phyloP scores from a whole-genome alignment of 148 eudicot species.

The Cornus controversa region DNA sequence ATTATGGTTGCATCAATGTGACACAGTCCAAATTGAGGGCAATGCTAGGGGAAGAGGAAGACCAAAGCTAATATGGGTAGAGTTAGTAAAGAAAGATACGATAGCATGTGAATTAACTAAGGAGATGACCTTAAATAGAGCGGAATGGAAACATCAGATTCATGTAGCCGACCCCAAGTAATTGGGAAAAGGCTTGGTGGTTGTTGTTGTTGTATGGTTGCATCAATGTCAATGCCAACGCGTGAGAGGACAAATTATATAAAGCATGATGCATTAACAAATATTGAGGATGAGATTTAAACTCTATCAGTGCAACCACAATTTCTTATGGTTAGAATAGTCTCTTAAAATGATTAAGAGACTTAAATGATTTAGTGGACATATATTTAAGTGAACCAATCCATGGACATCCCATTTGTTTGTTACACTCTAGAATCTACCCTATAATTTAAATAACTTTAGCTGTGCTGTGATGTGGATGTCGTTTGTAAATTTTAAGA shows the following conservation, averaged over 20 bases:
- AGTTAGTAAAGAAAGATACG: too few species aligned
- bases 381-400: not conserved
- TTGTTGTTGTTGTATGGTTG: too few species aligned
- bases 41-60: too few species aligned
- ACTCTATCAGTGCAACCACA: not conserved
- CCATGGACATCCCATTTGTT: not conserved
- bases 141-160: too few species aligned
- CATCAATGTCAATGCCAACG: not conserved
- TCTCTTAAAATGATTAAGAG: not conserved
- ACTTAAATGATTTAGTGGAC: not conserved
- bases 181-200: too few species aligned
- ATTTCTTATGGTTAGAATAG: not conserved
- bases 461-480: not conserved
- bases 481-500: not conserved
- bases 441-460: conserved; percentile 1
- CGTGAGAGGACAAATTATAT: not conserved
- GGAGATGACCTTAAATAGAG: too few species aligned
- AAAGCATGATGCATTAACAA: not conserved
- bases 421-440: not conserved
- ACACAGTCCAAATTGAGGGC: too few species aligned
- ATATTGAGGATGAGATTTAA: not conserved
- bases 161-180: too few species aligned
- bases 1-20: too few species aligned
- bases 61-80: too few species aligned
- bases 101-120: too few species aligned